phyloP scores from a whole-genome alignment of 2,329 filamentous ascomycete species.

The Phyllosticta citribraziliensis region DNA sequence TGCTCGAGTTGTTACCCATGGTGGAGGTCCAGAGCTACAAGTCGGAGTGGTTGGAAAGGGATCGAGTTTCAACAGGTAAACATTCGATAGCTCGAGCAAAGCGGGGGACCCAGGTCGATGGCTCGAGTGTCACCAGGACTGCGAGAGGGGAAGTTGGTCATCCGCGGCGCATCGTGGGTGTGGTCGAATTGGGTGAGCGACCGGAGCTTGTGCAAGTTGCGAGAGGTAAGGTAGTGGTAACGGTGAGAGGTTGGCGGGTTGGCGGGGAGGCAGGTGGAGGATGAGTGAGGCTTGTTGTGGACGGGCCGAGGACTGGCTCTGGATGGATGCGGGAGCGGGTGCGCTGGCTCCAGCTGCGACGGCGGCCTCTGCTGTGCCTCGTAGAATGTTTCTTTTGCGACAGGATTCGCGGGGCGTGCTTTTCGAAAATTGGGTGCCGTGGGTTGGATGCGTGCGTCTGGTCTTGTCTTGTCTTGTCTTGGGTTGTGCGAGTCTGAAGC shows the following conservation, averaged over 20 bases:
- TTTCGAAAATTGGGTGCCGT: background rate
- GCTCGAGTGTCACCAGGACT: constrained; percentile 10
- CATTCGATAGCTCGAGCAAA: background rate
- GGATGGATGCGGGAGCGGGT: background rate
- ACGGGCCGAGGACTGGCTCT: background rate
- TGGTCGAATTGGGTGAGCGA: background rate
- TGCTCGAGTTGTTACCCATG: constrained; percentile 42
- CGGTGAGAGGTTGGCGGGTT: background rate
- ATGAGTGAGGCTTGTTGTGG: background rate
- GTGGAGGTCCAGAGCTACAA: constrained; percentile 3
- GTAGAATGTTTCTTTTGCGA: background rate
- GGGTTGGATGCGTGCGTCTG: background rate
- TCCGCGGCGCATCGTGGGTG: constrained; percentile 6
- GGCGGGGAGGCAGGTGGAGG: background rate
- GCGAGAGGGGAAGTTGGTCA: constrained; percentile 2
- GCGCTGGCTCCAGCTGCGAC: background rate
- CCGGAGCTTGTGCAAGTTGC: background rate
- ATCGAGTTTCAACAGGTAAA: background rate
- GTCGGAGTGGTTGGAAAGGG: background rate
- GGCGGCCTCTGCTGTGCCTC: background rate
- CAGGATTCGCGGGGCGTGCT: background rate
- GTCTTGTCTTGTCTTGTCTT: background rate
- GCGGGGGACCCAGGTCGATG: background rate
- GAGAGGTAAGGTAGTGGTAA: background rate
- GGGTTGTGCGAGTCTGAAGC: no score